Conservation (phyloP, 805 yeast species). For the Metschnikowia koreensis region DNA sequence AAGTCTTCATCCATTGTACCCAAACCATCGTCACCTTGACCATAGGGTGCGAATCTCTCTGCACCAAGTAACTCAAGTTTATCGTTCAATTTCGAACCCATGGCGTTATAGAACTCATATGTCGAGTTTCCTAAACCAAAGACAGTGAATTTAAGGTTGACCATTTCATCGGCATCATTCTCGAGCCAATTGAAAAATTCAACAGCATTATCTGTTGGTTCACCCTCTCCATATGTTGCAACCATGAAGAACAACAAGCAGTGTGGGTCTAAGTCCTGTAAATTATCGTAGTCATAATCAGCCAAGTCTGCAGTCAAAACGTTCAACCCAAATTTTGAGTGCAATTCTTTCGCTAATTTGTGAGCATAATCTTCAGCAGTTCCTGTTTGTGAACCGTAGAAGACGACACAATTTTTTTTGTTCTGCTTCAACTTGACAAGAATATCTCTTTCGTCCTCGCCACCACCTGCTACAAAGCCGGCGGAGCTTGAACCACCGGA, state of each 20-base stretch:
- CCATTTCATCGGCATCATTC: conserved; percentile 50
- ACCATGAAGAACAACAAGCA: conserved; percentile 62
- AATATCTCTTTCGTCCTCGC: conserved; percentile 50
- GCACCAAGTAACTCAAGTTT: conserved; percentile 66
- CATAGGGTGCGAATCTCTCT: conserved; percentile 66
- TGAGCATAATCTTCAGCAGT: conserved; percentile 97
- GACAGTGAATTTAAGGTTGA: conserved; percentile 62
- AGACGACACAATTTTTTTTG: conserved; percentile 72
- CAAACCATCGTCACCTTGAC: conserved; percentile 93
- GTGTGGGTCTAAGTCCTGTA: conserved; percentile 60
- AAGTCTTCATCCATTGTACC: conserved; percentile 96
- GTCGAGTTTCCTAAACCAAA: conserved; percentile 96
- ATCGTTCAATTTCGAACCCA: conserved; percentile 61
- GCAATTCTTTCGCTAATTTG: conserved; percentile 85
- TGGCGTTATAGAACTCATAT: conserved; percentile 86
- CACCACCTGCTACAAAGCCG: conserved; percentile 29
- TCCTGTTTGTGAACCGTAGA: conserved; percentile 96
- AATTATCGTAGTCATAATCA: conserved; percentile 78
- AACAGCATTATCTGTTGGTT: conserved; percentile 93
- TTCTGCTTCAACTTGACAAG: conserved; percentile 55
- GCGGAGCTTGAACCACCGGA: conserved; percentile 35
- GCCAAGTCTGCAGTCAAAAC: conserved; percentile 87
- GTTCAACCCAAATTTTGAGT: conserved; percentile 73
- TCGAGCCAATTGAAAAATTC: conserved; percentile 71
- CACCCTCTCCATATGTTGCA: conserved; percentile 98